phyloP scores from a whole-genome alignment of 352 stramenopile genomes.

The Phytophthora melonis region DNA sequence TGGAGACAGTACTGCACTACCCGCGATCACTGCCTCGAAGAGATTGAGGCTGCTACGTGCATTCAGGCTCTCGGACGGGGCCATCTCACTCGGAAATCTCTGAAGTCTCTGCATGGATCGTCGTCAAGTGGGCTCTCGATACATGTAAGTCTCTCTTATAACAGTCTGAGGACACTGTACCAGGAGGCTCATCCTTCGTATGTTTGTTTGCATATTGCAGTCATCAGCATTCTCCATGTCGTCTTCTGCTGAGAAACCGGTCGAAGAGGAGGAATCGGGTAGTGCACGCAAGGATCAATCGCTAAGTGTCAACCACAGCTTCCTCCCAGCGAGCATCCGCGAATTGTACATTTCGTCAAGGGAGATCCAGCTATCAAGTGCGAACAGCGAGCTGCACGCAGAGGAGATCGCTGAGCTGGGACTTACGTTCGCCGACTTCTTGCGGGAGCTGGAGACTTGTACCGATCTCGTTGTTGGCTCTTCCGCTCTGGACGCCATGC shows the following conservation, averaged over 20 bases:
- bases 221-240: conserved; percentile 49
- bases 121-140: conserved; percentile 35
- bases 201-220: conserved; percentile 27
- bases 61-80: conserved; percentile 76
- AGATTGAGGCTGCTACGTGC: conserved; percentile 69
- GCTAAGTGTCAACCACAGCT: conserved; percentile 47
- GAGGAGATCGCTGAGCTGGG: conserved; percentile 40
- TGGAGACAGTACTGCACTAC: conserved; percentile 42
- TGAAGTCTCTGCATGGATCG: conserved; percentile 46
- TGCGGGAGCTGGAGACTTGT: conserved; percentile 55
- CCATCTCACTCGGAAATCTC: conserved; percentile 59
- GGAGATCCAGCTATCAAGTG: conserved; percentile 4
- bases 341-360: conserved; percentile 44
- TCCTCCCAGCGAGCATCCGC: conserved; percentile 48
- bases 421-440: conserved; percentile 53
- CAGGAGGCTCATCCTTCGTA: too few relatives aligned
- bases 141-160: conserved; percentile 23
- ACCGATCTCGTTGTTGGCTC: conserved; percentile 37
- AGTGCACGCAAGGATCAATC: conserved; percentile 11
- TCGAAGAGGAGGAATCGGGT: conserved; percentile 24
- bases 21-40: conserved; percentile 39
- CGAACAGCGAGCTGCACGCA: conserved; percentile 15
- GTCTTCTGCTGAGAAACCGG: conserved; percentile 23
- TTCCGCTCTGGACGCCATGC: conserved; percentile 52
- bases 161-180: background rate